Percentiles rank a stretch among this genome's conserved stretches.
Conservation (phyloP, 169 alveolate species). For the Eimeria praecox region DNA sequence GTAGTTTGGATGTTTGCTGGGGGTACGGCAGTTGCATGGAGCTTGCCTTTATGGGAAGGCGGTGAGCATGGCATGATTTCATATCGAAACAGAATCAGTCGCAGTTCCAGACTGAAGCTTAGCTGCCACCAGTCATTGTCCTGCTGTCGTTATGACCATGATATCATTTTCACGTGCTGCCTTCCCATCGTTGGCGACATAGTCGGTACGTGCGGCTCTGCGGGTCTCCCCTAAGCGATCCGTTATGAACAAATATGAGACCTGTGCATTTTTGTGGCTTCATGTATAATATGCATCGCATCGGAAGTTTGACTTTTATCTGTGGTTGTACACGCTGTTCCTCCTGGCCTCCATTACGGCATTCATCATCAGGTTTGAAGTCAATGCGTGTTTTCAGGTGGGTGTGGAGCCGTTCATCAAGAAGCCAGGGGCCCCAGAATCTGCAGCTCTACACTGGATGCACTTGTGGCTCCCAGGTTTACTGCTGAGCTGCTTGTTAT, state of each 20-base stretch:
- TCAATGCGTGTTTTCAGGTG: slow-evolving; percentile 11
- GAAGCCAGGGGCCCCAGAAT: not conserved
- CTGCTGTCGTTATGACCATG: not conserved
- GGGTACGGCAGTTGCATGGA: not conserved
- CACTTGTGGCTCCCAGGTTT: not conserved
- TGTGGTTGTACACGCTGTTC: not conserved
- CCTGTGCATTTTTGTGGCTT: not conserved
- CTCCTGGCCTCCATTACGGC: not conserved
- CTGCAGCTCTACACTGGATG: slow-evolving; percentile 6
- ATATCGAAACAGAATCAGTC: not conserved
- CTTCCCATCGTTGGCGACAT: not conserved
- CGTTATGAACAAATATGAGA: not conserved
- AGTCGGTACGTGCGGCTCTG: slow-evolving; percentile 29
- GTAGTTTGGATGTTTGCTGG: not conserved
- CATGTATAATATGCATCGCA: not conserved
- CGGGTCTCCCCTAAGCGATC: not conserved
- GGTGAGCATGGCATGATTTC: not conserved
- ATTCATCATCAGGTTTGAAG: not conserved
- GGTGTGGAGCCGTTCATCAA: not conserved
- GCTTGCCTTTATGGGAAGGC: not conserved
- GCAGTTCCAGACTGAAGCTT: not conserved
- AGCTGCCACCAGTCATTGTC: not conserved
- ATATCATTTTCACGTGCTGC: not conserved
- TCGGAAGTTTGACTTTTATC: not conserved
- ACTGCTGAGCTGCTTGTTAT: slow-evolving; percentile 8